Evolutionary conservation across 2,329 filamentous ascomycete species (phyloP).

Genomic region (Mollisiaceae sp.): DNA sequence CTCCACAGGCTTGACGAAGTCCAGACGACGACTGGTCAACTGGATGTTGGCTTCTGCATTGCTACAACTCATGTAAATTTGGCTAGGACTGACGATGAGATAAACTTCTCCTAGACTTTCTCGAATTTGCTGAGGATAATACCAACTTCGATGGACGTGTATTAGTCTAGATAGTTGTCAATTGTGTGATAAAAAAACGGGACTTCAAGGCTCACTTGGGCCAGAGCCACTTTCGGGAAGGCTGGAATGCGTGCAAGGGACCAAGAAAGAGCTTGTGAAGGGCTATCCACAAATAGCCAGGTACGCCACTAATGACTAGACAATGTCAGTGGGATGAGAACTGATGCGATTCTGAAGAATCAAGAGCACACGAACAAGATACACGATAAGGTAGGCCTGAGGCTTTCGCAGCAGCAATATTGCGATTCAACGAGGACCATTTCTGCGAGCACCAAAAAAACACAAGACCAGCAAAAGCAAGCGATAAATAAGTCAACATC

Average conservation of each 20-base stretch:
- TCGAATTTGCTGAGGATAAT: conserved; percentile 17
- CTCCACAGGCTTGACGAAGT: conserved; percentile 38
- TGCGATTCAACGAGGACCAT: conserved; percentile 16
- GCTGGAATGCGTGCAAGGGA: conserved; percentile 1
- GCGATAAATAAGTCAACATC: conserved; percentile 4
- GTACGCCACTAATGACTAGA: conserved; percentile 14
- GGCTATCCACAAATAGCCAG: conserved; percentile 15
- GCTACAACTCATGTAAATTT: conserved; percentile 31
- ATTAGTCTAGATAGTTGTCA: conserved; percentile 17
- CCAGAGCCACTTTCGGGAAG: conserved; percentile 21
- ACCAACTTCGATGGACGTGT: conserved; percentile 25
- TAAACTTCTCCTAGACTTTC: conserved; percentile 24
- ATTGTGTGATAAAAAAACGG: neutral
- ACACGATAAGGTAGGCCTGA: conserved; percentile 33
- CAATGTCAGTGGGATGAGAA: neutral
- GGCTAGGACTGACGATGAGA: conserved; percentile 32
- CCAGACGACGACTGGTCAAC: conserved; percentile 31
- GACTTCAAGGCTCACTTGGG: conserved; percentile 17
- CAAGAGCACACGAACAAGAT: conserved; percentile 25
- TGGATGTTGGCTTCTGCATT: conserved; percentile 35
- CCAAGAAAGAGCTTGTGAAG: conserved; percentile 12
- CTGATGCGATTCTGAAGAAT: neutral
- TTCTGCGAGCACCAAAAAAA: conserved; percentile 3
- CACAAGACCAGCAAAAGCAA: neutral
- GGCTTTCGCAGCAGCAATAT: conserved; percentile 30